phyloP scores from a whole-genome alignment of 2,329 filamentous ascomycete genomes.

The Calonectria hawksworthii region DNA sequence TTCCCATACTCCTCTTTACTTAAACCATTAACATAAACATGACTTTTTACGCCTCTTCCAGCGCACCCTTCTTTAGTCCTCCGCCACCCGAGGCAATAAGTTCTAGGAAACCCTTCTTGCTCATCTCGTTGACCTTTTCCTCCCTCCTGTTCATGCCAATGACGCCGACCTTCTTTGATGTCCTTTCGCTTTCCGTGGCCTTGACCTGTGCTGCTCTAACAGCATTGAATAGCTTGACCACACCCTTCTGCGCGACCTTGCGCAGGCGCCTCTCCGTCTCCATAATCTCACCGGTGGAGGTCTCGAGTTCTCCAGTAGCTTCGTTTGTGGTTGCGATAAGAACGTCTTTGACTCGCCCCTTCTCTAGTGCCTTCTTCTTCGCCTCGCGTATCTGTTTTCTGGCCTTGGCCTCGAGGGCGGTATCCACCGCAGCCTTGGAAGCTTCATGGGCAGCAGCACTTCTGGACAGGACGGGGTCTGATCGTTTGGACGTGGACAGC shows the following conservation, averaged over 20 bases:
- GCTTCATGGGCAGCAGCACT: conserved; percentile 81
- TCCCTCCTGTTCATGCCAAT: conserved; percentile 85
- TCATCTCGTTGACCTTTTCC: conserved; percentile 95
- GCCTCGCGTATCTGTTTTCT: conserved; percentile 84
- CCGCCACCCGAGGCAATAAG: conserved; percentile 80
- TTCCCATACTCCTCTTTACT: conserved; percentile 47
- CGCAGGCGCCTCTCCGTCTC: conserved; percentile 85
- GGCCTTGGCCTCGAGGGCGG: conserved; percentile 85
- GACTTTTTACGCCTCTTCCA: conserved; percentile 67
- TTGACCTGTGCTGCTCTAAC: conserved; percentile 93
- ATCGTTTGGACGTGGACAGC: conserved; percentile 82
- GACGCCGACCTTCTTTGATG: conserved; percentile 78
- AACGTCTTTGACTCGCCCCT: conserved; percentile 90
- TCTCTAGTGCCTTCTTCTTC: conserved; percentile 83
- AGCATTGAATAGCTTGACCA: conserved; percentile 96
- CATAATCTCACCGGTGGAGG: conserved; percentile 67
- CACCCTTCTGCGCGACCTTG: conserved; percentile 92
- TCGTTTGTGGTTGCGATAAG: conserved; percentile 74
- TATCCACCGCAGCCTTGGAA: conserved; percentile 79
- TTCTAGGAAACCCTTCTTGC: conserved; percentile 95
- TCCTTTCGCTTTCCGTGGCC: conserved; percentile 81
- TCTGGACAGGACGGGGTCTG: conserved; percentile 92
- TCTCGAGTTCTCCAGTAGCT: conserved; percentile 56
- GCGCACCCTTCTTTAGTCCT: conserved; percentile 68
- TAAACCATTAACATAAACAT: conserved; percentile 29